Percentiles rank a stretch among this genome's conserved stretches.
Evolutionary conservation across 2,329 filamentous ascomycete species (phyloP).

Genomic region (Diaporthe humulicola): DNA sequence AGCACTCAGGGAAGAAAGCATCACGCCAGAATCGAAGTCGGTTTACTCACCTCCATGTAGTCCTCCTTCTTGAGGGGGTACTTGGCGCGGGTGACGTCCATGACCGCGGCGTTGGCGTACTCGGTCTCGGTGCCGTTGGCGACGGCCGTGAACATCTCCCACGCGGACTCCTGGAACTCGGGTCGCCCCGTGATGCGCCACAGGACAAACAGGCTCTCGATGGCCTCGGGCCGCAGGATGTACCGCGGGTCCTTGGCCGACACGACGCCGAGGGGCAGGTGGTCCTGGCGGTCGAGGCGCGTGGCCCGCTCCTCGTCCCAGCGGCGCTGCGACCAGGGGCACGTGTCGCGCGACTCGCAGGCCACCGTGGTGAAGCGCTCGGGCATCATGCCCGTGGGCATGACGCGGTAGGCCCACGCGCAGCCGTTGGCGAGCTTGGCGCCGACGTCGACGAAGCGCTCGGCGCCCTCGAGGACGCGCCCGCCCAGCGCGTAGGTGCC

Average conservation of each 20-base stretch:
- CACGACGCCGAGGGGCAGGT: conserved; percentile 71
- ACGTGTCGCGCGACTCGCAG: conserved; percentile 51
- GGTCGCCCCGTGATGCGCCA: conserved; percentile 64
- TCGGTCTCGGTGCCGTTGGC: conserved; percentile 59
- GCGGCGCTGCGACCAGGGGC: conserved; percentile 58
- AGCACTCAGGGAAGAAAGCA: neutral
- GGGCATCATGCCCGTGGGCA: conserved; percentile 71
- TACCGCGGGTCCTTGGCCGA: conserved; percentile 65
- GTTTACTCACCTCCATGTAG: conserved; percentile 49
- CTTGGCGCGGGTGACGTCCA: conserved; percentile 59
- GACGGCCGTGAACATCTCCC: conserved; percentile 65
- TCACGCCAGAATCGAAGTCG: too few relatives aligned
- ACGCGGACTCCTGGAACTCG: conserved; percentile 64
- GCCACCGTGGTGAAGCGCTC: conserved; percentile 65
- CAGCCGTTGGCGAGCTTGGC: conserved; percentile 72
- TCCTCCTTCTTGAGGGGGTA: conserved; percentile 55
- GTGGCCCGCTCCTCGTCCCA: conserved; percentile 44
- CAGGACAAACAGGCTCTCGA: conserved; percentile 61
- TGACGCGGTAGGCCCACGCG: conserved; percentile 71
- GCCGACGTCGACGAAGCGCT: conserved; percentile 66
- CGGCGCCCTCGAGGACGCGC: conserved; percentile 66
- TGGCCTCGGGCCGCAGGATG: conserved; percentile 55
- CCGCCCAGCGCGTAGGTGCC: conserved; percentile 79
- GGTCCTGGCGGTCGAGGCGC: conserved; percentile 43
- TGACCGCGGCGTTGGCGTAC: conserved; percentile 62